Conservation (phyloP, 148 eudicot genomes). For the Chenopodium suecicum region DNA sequence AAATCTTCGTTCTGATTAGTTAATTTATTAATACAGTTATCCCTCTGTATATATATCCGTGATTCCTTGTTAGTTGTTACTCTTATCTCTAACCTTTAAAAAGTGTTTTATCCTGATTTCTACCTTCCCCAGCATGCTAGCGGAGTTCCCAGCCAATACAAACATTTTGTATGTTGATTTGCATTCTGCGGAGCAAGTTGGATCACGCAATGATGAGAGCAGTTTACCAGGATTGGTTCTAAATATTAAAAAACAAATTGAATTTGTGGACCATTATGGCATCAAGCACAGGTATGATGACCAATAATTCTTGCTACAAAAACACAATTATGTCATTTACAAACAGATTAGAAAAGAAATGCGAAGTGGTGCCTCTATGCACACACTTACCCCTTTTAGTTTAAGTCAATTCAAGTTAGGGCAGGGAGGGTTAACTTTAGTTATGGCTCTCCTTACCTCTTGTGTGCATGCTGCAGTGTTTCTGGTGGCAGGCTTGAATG, state of each 20-base stretch:
- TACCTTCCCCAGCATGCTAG: conserved; percentile 65
- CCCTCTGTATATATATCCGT: background rate
- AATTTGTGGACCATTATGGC: conserved; percentile 75
- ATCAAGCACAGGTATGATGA: conserved; percentile 59
- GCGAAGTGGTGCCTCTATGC: background rate
- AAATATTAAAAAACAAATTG: conserved; percentile 78
- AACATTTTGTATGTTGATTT: conserved; percentile 93
- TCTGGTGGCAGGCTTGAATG: conserved; percentile 96
- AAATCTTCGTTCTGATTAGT: background rate
- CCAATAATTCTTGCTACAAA: background rate
- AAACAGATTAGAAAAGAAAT: background rate
- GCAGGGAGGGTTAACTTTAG: conserved; percentile 1
- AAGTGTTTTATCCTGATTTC: background rate
- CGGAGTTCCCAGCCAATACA: conserved; percentile 92
- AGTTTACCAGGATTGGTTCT: conserved; percentile 95
- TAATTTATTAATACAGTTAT: background rate
- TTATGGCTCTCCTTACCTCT: background rate
- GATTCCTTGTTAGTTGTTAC: background rate
- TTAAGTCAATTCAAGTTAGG: too few species aligned
- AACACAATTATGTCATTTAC: background rate
- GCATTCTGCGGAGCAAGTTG: conserved; percentile 79
- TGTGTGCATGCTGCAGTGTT: conserved; percentile 52
- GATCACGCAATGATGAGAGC: conserved; percentile 56
- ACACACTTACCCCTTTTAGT: background rate
- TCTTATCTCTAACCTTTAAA: background rate